Percentiles rank a stretch among this genome's conserved stretches.
Evolutionary conservation across 148 eudicot species (phyloP).

Genomic region (Diospyros kaki): DNA sequence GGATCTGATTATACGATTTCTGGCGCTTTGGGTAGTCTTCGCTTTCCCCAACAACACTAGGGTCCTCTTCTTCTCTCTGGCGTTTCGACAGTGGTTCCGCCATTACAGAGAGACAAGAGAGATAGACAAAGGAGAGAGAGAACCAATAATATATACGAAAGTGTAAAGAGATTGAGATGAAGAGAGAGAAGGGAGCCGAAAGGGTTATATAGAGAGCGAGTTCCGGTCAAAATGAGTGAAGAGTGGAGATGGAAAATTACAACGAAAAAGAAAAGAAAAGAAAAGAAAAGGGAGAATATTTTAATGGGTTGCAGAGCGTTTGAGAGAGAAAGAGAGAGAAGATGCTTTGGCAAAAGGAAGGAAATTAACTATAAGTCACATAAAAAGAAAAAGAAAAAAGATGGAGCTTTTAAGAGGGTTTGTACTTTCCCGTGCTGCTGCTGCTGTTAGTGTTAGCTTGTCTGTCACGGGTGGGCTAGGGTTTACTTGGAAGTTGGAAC

Average conservation of each 20-base stretch:
- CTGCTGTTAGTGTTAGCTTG: no score
- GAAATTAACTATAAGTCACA: background rate
- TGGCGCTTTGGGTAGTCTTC: slow-evolving; percentile 32
- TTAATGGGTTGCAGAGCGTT: background rate
- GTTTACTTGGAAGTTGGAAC: no score
- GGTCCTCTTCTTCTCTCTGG: slow-evolving; percentile 23
- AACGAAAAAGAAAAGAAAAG: background rate
- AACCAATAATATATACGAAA: background rate
- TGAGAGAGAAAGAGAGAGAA: background rate
- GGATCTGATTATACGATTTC: slow-evolving; percentile 46
- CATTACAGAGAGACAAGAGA: slow-evolving; percentile 20
- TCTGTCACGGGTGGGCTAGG: background rate
- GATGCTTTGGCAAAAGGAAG: background rate
- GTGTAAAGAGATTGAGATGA: slow-evolving; percentile 20
- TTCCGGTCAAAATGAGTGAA: background rate
- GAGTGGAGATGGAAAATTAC: background rate
- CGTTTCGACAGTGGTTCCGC: slow-evolving; percentile 37
- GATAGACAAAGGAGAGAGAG: background rate
- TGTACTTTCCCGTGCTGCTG: no score
- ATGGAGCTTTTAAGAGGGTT: no score
- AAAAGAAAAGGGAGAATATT: background rate
- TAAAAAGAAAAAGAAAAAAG: background rate
- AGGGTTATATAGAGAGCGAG: slow-evolving; percentile 31
- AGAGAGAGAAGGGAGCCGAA: slow-evolving; percentile 25
- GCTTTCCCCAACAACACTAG: background rate